phyloP scores from a whole-genome alignment of 129 eudicot species.

The Flaveria sonorensis region DNA sequence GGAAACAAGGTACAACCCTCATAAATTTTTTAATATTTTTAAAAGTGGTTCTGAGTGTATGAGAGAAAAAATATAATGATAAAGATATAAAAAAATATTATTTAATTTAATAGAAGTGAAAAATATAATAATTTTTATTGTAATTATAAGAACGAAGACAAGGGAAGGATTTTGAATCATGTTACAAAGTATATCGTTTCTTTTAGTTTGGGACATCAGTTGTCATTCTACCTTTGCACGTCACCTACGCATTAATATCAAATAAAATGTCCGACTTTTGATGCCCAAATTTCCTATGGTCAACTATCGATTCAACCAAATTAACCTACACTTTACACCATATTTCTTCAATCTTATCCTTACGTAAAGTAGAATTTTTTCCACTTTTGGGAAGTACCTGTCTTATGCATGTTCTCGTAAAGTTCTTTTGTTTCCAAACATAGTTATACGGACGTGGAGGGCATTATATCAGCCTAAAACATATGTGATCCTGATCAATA shows the following conservation, averaged over 20 bases:
- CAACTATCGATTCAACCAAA: constrained; percentile 25
- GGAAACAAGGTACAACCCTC: too few relatives aligned
- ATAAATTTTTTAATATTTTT: too few relatives aligned
- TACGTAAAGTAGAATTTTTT: constrained; percentile 11
- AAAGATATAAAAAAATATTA: too few relatives aligned
- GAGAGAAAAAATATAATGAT: too few relatives aligned
- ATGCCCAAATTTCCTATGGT: constrained; percentile 9
- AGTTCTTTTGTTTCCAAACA: constrained; percentile 14
- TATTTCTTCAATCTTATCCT: constrained; percentile 33
- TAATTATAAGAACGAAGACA: too few relatives aligned
- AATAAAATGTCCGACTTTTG: constrained; percentile 28
- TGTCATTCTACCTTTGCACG: constrained; percentile 42
- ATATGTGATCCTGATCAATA: background rate
- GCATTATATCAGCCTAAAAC: constrained; percentile 16
- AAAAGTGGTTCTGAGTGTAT: too few relatives aligned
- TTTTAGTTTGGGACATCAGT: constrained; percentile 11
- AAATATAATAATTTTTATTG: too few relatives aligned
- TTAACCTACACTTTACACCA: constrained; percentile 26
- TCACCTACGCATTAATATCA: constrained; percentile 34
- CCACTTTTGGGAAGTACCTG: background rate
- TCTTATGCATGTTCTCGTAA: background rate
- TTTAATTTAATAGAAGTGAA: too few relatives aligned
- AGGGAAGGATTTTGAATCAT: too few relatives aligned
- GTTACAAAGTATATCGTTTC: background rate
- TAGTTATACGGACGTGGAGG: constrained; percentile 12